Conservation (phyloP, 192 early-diverging fungal species). For the Kappamyces sp. region DNA sequence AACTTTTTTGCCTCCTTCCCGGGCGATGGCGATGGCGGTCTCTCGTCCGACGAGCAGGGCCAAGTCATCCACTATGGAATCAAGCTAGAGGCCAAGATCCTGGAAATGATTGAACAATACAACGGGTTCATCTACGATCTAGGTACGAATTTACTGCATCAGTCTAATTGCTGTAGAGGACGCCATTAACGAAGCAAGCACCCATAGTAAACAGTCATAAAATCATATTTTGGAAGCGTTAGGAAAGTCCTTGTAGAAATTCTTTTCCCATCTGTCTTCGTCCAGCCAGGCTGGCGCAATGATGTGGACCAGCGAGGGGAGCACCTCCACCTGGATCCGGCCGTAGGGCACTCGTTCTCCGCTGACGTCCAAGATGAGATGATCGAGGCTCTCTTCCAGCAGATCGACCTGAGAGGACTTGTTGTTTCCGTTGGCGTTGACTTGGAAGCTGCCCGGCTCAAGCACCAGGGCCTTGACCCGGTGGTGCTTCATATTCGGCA, state of each 20-base stretch:
- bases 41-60: slow-evolving; percentile 6
- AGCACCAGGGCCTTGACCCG: slow-evolving; percentile 54
- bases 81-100: slow-evolving; percentile 10
- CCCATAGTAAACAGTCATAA: too few relatives aligned
- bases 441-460: slow-evolving; percentile 29
- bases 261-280: slow-evolving; percentile 11
- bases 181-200: not conserved
- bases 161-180: slow-evolving; percentile 5
- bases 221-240: too few relatives aligned
- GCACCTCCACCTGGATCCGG: slow-evolving; percentile 7
- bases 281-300: slow-evolving; percentile 8
- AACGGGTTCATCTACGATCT: slow-evolving; percentile 4
- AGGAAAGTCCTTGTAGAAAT: slow-evolving; percentile 14
- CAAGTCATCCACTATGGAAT: slow-evolving; percentile 11
- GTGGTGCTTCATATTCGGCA: slow-evolving; percentile 32
- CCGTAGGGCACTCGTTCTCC: slow-evolving; percentile 15
- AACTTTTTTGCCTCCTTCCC: slow-evolving; percentile 1
- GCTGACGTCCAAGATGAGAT: slow-evolving; percentile 8
- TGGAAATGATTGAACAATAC: slow-evolving; percentile 6
- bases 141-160: not conserved
- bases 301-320: slow-evolving; percentile 2
- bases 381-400: not conserved
- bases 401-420: too few relatives aligned
- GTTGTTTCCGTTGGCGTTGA: too few relatives aligned
- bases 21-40: not conserved